phyloP scores from a whole-genome alignment of 805 yeast genomes.

The Debaryomyces castellii region DNA sequence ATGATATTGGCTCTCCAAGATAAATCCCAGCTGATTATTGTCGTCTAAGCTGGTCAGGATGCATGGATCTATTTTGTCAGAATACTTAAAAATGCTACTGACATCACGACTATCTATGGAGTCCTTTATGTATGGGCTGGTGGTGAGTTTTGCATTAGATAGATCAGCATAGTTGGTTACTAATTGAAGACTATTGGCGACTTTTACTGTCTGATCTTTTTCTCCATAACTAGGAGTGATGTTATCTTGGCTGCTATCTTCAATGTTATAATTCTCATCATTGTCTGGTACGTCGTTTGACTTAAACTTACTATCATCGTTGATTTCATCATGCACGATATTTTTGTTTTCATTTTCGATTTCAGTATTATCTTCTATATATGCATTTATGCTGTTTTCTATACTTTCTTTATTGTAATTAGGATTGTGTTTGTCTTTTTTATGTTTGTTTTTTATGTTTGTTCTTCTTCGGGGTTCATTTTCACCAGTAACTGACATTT shows the following conservation, averaged over 20 bases:
- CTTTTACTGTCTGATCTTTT: not conserved
- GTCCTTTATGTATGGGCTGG: not conserved
- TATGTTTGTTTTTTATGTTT: not conserved
- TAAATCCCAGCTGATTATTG: not conserved
- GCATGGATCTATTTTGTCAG: not conserved
- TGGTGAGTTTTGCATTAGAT: not conserved
- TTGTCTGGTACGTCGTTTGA: not conserved
- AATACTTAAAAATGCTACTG: not conserved
- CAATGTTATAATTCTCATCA: not conserved
- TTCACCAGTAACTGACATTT: not conserved
- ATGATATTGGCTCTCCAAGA: slow-evolving; percentile 5
- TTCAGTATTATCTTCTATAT: too few species aligned
- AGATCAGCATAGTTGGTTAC: not conserved
- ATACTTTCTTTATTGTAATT: not conserved
- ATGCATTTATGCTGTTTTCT: not conserved
- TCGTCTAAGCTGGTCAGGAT: not conserved
- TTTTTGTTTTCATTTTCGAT: not conserved
- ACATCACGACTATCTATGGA: not conserved
- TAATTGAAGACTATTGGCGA: not conserved
- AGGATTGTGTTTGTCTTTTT: not conserved
- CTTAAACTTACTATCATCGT: not conserved
- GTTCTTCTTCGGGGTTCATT: not conserved
- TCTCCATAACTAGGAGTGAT: not conserved
- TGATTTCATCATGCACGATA: not conserved
- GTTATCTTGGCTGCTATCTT: not conserved